phyloP scores from a whole-genome alignment of 345 rosid species.

The Boechera retrofracta region DNA sequence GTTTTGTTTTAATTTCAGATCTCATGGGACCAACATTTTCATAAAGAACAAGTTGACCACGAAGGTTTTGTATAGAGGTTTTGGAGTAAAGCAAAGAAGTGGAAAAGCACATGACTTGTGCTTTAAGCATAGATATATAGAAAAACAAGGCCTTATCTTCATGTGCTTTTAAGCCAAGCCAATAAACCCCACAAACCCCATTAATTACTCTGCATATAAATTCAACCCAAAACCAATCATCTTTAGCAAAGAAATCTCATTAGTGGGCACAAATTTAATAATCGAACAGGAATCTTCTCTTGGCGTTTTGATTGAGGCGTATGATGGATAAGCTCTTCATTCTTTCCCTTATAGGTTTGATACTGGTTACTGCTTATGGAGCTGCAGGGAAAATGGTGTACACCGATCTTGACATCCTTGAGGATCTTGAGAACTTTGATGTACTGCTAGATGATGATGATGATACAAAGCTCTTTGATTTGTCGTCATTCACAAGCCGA shows the following conservation, averaged over 20 bases:
- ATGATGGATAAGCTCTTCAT: slow-evolving; percentile 65
- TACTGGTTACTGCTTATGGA: slow-evolving; percentile 57
- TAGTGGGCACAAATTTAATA: slow-evolving; percentile 33
- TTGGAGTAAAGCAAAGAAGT: slow-evolving; percentile 93
- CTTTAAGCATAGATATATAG: slow-evolving; percentile 86
- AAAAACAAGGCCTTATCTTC: slow-evolving; percentile 62
- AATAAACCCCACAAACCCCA: slow-evolving; percentile 54
- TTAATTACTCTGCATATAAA: slow-evolving; percentile 67
- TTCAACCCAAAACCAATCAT: slow-evolving; percentile 55
- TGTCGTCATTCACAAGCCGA: slow-evolving; percentile 61
- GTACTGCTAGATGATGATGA: slow-evolving; percentile 52
- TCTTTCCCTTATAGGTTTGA: slow-evolving; percentile 57
- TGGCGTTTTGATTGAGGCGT: slow-evolving; percentile 39
- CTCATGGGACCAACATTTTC: slow-evolving; percentile 45
- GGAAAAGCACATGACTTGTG: slow-evolving; percentile 69
- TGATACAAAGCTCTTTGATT: slow-evolving; percentile 48
- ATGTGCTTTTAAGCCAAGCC: slow-evolving; percentile 98
- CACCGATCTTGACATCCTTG: slow-evolving; percentile 54
- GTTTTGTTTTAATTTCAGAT: slow-evolving; percentile 34
- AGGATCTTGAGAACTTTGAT: slow-evolving; percentile 62
- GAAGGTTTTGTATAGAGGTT: slow-evolving; percentile 50
- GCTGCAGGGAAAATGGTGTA: slow-evolving; percentile 58
- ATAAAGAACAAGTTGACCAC: slow-evolving; percentile 55
- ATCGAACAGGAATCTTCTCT: slow-evolving; percentile 32
- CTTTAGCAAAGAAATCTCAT: slow-evolving; percentile 45